Evolutionary conservation across 441 rosid species (phyloP), one percentile per base, ranked within the genome.

Genomic region (Populus hybrid): DNA sequence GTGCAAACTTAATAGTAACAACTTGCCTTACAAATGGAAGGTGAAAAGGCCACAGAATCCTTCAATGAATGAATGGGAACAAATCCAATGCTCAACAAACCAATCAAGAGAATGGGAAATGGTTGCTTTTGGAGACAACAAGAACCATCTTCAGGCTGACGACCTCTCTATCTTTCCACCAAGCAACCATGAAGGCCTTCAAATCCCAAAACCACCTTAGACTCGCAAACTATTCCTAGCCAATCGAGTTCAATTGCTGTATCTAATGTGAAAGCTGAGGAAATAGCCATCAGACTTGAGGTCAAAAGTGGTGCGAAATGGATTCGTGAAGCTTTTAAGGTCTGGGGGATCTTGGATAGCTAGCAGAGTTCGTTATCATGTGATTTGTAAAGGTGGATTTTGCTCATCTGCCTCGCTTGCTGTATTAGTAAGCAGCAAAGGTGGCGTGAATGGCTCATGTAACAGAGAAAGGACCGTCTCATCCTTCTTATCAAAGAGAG

Each of bases 51-150:
- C 6, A 33, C 35, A 33, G 35, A 33, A 33, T 33, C 35, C 35
- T 33, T 33, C 16, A 77, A 76, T 29, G 84, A 83, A 14, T 85
- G 86, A 24, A 24, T 24, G 26, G 88, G 84, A 80, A 68, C 79
- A 78, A 65, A 63, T 85, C 59, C 77, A 78, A 42, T 61, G 29
- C n/a, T 73, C 82, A 12, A 20, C 74, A 4, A 68, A 11, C n/a
- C 61, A 64, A n/a, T 7, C 63, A 42, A 73, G 65, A 29, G 79
- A 75, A 75, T 71, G 68, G 69, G 78, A 83, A 50, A 53, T 65
- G 56, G 72, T 56, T 36, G 66, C 56, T 26, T n/a, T 56, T 31
- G 38, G 68, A 53, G 76, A 71, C 45, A 75, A 72, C 28, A 68
- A 33, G 11, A 33, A 35, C 36, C 40, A 75, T 50, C 78, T 71